Base-by-base conservation (phyloP, 352 stramenopile species). In the Globisporangium perplexum region DNA sequence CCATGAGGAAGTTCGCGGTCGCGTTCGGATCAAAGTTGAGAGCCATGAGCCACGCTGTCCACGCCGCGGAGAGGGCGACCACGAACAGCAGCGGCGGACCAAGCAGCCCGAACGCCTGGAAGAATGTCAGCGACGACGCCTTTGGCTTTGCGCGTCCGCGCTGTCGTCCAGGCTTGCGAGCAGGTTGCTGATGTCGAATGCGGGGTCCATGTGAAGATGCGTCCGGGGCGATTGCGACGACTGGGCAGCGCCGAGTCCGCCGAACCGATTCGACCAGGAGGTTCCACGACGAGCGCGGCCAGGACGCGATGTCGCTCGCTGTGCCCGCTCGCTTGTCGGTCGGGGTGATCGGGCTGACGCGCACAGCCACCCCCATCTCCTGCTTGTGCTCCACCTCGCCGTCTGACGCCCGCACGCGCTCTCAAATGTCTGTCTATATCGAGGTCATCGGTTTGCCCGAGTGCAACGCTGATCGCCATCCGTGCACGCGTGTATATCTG, bases 1-100 rank as follows among this genome's bases (percentile, higher is more conserved):
- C 50, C 67, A 79, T 72, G 38, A 79, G 55, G 22, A 48, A 64
- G 42, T 76, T 79, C 11, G 62, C 67, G 0, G 60, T 64, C 30
- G 39, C 43, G 39, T 70, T 77, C 4, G 65, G 70, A 20, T 57
- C 60, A 20, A 69, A 7, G 1, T 49, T 60, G 15, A 76, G 45
- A 0, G 67, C 26, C 5, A 77, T 62, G 17, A 79, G 54, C 67
- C 59, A 74, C 28, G 30, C 12, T 1, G 65, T 71, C 69, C 69
- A 78, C 1, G 23, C 52, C 10, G 70, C 42, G 14, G 66, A 68
- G n/a, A 72, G 15, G 6, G 68, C 0, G 2, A 50, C 30, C 20
- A 55, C 30, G 12, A 48, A 10, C 23, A 55, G 17, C 18, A 60
- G 43, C 3, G 38, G 35, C 7, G 47, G 33, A 17, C 38, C 54